phyloP scores from a whole-genome alignment of 768 basidiomycete genomes.

The Mycena capillaripes region DNA sequence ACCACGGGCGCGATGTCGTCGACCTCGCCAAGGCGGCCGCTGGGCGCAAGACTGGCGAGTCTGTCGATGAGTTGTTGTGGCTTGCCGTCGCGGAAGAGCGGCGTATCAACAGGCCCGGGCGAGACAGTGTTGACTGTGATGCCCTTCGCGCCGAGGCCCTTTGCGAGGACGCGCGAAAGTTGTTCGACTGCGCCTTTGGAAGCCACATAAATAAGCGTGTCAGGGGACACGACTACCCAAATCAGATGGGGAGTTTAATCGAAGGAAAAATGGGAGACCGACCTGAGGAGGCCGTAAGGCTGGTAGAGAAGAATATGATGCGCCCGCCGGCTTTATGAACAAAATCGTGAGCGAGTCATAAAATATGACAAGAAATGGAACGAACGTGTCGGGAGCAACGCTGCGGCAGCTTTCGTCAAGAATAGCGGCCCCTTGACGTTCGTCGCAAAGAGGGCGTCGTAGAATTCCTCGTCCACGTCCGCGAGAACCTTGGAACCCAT shows the following conservation, averaged over 20 bases:
- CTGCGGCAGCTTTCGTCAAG: conserved; percentile 61
- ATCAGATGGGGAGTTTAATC: no score
- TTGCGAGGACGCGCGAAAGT: conserved; percentile 67
- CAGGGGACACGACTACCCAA: conserved; percentile 55
- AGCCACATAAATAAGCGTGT: conserved; percentile 65
- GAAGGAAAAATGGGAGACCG: conserved; percentile 15
- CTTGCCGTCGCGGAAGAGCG: conserved; percentile 70
- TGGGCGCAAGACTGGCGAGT: conserved; percentile 51
- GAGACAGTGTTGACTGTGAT: conserved; percentile 72
- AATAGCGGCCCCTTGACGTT: conserved; percentile 76
- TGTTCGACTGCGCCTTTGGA: conserved; percentile 75
- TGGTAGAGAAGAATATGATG: conserved; percentile 70
- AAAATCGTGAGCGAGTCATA: neutral
- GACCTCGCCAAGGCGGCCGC: conserved; percentile 59
- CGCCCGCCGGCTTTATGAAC: conserved; percentile 60
- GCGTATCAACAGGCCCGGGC: conserved; percentile 69
- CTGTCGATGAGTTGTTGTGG: conserved; percentile 58
- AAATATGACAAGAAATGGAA: conserved; percentile 1
- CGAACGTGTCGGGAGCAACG: conserved; percentile 60
- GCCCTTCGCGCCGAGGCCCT: conserved; percentile 66
- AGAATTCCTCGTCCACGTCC: conserved; percentile 66
- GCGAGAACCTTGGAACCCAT: conserved; percentile 66
- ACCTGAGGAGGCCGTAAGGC: conserved; percentile 60
- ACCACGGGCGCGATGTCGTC: conserved; percentile 70
- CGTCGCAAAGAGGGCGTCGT: conserved; percentile 63